Conservation (phyloP, 371 early-diverging fungal species). For the Apophysomyces elegans region DNA sequence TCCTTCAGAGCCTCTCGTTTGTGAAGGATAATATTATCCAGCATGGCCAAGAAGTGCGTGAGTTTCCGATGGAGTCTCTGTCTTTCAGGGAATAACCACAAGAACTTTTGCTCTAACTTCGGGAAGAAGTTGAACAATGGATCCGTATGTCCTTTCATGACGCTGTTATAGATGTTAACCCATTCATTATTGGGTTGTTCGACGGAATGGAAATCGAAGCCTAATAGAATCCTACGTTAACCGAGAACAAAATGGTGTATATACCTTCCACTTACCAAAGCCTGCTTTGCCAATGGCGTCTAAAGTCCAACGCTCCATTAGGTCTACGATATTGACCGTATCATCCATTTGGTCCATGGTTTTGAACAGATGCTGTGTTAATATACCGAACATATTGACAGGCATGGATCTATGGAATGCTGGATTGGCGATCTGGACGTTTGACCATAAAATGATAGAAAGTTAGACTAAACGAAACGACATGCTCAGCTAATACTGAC, state of each 20-base stretch:
- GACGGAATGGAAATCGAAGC: conserved; percentile 39
- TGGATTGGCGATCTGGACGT: conserved; percentile 36
- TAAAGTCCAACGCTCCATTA: conserved; percentile 36
- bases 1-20: conserved; percentile 32
- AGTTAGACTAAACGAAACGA: too few species aligned
- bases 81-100: conserved; percentile 29
- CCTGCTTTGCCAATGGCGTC: conserved; percentile 46
- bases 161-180: conserved; percentile 30
- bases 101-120: conserved; percentile 38
- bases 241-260: not conserved
- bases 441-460: not conserved
- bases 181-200: conserved; percentile 30
- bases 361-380: conserved; percentile 27
- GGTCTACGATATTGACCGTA: conserved; percentile 23
- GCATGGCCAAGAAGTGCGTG: conserved; percentile 16
- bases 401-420: conserved; percentile 47
- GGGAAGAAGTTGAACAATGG: conserved; percentile 55
- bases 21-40: conserved; percentile 43
- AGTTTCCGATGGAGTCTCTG: conserved; percentile 23
- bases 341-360: conserved; percentile 23
- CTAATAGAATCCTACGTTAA: conserved; percentile 4
- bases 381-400: conserved; percentile 32
- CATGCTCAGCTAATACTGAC: conserved; percentile 9
- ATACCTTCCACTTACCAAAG: conserved; percentile 27
- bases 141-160: conserved; percentile 25